Evolutionary conservation across 2,329 filamentous ascomycete species (phyloP).

Genomic region (Mycosphaerelloides madeirae): DNA sequence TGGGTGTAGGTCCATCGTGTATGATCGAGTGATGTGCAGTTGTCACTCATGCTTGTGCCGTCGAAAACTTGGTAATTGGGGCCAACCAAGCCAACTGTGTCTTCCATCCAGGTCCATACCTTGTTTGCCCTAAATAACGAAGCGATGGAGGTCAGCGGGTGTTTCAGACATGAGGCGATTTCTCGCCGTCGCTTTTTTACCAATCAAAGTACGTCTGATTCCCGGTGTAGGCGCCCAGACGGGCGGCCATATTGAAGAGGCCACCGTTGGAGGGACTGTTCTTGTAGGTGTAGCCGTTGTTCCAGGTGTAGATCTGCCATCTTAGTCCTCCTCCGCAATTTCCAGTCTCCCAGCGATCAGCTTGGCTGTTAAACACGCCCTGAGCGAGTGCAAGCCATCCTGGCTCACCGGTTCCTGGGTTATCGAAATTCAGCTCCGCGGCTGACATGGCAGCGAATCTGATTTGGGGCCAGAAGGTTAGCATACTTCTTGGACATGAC

Average conservation of each 20-base stretch:
- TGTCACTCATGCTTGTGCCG: conserved; percentile 42
- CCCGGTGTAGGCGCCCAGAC: conserved; percentile 37
- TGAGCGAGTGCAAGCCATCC: conserved; percentile 44
- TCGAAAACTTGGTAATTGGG: conserved; percentile 46
- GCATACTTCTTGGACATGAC: conserved; percentile 52
- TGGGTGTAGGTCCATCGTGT: conserved; percentile 47
- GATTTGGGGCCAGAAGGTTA: conserved; percentile 36
- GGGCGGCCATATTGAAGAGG: conserved; percentile 47
- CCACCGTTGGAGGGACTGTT: conserved; percentile 56
- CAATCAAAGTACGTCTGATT: conserved; percentile 51
- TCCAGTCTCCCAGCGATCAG: conserved; percentile 33
- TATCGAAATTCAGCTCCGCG: conserved; percentile 47
- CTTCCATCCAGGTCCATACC: conserved; percentile 33
- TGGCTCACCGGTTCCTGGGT: conserved; percentile 37
- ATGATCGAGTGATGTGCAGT: conserved; percentile 43
- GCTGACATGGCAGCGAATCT: conserved; percentile 45
- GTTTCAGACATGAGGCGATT: conserved; percentile 40
- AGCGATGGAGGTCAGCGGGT: conserved; percentile 58
- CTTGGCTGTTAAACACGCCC: conserved; percentile 39
- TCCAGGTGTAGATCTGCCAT: conserved; percentile 43
- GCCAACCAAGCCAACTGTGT: conserved; percentile 54
- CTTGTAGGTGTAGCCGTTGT: conserved; percentile 48
- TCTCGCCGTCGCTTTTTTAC: too few relatives aligned
- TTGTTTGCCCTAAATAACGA: conserved; percentile 59
- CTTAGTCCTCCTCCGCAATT: conserved; percentile 38